These are phyloP conservation scores for Naganishia antarctica DNA, from an alignment of 768 basidiomycete species.

Conservation along the genomic window DNA sequence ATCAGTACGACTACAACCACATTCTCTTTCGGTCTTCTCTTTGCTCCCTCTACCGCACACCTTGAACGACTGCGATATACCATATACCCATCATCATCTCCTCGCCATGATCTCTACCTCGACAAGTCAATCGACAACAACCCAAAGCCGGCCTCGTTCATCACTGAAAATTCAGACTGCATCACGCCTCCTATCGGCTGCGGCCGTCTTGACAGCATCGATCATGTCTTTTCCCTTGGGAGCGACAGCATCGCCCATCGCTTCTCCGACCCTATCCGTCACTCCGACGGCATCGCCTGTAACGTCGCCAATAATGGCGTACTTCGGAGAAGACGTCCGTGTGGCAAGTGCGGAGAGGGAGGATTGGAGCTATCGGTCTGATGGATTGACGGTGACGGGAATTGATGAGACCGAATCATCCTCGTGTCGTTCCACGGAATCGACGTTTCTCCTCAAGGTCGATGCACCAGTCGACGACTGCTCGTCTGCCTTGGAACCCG, in stretches of 20 bases:
- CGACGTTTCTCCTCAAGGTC: too few relatives aligned
- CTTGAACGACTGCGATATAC: background rate
- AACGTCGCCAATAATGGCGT: background rate
- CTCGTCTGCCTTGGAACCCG: too few relatives aligned
- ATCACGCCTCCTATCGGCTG: background rate
- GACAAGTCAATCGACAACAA: background rate
- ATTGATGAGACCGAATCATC: too few relatives aligned
- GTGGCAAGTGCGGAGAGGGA: background rate
- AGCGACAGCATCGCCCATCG: background rate
- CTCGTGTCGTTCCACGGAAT: too few relatives aligned
- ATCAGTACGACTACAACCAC: background rate
- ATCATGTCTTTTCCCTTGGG: background rate
- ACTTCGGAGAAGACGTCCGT: background rate
- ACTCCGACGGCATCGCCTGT: background rate
- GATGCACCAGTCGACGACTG: too few relatives aligned
- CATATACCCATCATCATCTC: background rate
- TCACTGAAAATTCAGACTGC: background rate
- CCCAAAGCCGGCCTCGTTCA: background rate
- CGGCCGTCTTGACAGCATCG: background rate
- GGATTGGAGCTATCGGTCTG: too few relatives aligned
- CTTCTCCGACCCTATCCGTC: background rate
- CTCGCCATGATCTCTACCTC: background rate
- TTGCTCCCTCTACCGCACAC: background rate
- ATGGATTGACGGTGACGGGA: too few relatives aligned
- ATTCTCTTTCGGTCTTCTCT: background rate